Percentiles rank a stretch among this genome's conserved stretches.
phyloP scores from a whole-genome alignment of 1,284 basidiomycete genomes.

The Apiotrichum sp. region DNA sequence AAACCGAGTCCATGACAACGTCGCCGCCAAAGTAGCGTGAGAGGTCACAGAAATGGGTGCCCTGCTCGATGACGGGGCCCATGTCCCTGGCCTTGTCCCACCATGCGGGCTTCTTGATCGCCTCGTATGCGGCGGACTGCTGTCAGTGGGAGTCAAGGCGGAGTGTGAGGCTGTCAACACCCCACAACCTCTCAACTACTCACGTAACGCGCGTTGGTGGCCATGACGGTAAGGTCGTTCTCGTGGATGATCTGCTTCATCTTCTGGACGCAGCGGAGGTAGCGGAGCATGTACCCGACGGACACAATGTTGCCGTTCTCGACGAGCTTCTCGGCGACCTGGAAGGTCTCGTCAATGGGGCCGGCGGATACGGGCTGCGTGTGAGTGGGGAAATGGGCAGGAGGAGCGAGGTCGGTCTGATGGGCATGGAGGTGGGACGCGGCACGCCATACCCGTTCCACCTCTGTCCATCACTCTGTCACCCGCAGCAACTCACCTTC shows the following conservation, averaged over 20 bases:
- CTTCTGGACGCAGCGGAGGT: constrained; percentile 92
- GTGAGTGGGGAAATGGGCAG: not conserved
- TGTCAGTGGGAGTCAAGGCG: not conserved
- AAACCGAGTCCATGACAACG: constrained; percentile 63
- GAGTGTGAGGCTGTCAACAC: not conserved
- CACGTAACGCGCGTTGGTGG: constrained; percentile 82
- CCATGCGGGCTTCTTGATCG: constrained; percentile 88
- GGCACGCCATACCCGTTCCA: too few relatives aligned
- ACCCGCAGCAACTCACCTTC: constrained; percentile 49
- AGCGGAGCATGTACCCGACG: constrained; percentile 87
- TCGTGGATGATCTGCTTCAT: constrained; percentile 97
- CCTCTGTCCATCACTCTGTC: too few relatives aligned
- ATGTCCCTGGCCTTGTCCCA: constrained; percentile 81
- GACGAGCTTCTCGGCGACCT: constrained; percentile 63
- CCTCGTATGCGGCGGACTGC: constrained; percentile 69
- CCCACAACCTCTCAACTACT: not conserved
- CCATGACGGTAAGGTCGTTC: constrained; percentile 91
- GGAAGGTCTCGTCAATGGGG: constrained; percentile 53
- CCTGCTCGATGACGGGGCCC: constrained; percentile 94
- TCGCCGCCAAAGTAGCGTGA: constrained; percentile 98
- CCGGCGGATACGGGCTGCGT: constrained; percentile 71
- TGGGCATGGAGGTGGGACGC: too few relatives aligned
- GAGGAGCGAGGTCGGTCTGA: too few relatives aligned
- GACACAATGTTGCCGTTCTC: constrained; percentile 73
- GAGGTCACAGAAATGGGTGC: constrained; percentile 64